Base-by-base conservation (phyloP, 169 alveolate genomes). In the Miamiensis avidus region DNA sequence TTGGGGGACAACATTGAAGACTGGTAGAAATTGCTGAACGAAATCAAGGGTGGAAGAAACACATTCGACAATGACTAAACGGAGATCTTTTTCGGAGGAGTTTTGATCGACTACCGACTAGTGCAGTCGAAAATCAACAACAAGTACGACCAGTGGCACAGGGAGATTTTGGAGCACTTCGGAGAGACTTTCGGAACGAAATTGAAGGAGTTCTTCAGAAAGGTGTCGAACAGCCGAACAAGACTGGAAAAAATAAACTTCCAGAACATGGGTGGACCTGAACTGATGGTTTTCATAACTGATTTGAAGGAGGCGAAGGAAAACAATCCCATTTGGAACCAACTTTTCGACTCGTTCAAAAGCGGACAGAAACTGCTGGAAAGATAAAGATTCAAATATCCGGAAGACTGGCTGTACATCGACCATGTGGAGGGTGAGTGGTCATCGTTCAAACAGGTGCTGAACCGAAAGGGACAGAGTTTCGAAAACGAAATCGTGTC, bases 61-160 rank as follows among this genome's bases (percentile, higher is more conserved):
- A 97, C 98, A 65, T 97, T 98, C 89, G 99, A 98, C 89, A 96
- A 94, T n/a, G 88, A 95, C 78, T 98, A 97, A 79, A 94, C 96
- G 20, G 98, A 97, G 31, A 95, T 93, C 81, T 92, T 91, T 81
- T 98, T 98, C 79, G 99, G 99, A 25, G 99, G 99, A 15, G 93
- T 98, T 26, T 94, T 96, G 0, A 96, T 98, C 15, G 99, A 97
- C 91, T 97, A 97, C 89, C 94, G 81, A 82, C 72, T 89, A 34
- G 89, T 79, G 11, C 89, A 90, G 77, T 86, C 82, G 1, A 95
- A 96, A 89, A 93, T 97, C 11, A 96, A 92, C 87, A 95, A 96
- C 77, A 97, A 97, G 88, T 99, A 97, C 91, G 99, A 99, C 86
- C 91, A 90, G 34, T 98, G 99, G 99, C 99, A 98, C 85, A 96